phyloP scores from a whole-genome alignment of 257 asterid genomes.

The Ballota nigra region DNA sequence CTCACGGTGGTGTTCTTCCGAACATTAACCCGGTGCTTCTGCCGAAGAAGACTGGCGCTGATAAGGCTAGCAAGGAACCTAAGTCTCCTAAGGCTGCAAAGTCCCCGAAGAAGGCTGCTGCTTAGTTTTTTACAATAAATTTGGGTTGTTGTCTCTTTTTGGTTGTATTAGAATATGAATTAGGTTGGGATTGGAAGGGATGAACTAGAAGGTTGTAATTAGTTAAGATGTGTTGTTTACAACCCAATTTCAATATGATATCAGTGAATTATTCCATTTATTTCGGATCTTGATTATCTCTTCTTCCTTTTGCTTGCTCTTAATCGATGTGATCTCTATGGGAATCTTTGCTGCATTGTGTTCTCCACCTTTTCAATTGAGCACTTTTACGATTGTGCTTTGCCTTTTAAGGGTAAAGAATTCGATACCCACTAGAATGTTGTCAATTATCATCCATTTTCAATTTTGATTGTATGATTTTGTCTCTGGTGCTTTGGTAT shows the following conservation, averaged over 20 bases:
- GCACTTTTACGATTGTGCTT: neutral
- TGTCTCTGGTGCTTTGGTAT: neutral
- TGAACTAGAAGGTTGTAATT: slow-evolving; percentile 17
- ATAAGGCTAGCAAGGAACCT: slow-evolving; percentile 35
- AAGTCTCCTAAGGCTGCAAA: slow-evolving; percentile 43
- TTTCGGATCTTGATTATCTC: neutral
- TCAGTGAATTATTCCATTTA: neutral
- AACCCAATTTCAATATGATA: slow-evolving; percentile 10
- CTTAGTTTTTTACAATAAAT: no score
- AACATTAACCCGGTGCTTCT: slow-evolving; percentile 48
- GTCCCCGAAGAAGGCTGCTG: slow-evolving; percentile 43
- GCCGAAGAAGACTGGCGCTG: slow-evolving; percentile 52
- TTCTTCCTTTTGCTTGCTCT: neutral
- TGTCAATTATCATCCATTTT: neutral
- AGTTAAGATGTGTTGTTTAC: slow-evolving; percentile 1
- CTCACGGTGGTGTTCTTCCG: slow-evolving; percentile 55
- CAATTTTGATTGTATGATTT: neutral
- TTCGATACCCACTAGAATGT: slow-evolving; percentile 6
- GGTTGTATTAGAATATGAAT: neutral
- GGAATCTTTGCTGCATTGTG: slow-evolving; percentile 4
- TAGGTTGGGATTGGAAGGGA: neutral
- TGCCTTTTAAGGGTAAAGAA: neutral
- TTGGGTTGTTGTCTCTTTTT: neutral
- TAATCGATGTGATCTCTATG: neutral
- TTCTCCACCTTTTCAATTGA: neutral